Evolutionary conservation across 768 basidiomycete species (phyloP), one percentile per base, ranked within the genome.

Genomic region (Trichaptum fuscoviolaceum): DNA sequence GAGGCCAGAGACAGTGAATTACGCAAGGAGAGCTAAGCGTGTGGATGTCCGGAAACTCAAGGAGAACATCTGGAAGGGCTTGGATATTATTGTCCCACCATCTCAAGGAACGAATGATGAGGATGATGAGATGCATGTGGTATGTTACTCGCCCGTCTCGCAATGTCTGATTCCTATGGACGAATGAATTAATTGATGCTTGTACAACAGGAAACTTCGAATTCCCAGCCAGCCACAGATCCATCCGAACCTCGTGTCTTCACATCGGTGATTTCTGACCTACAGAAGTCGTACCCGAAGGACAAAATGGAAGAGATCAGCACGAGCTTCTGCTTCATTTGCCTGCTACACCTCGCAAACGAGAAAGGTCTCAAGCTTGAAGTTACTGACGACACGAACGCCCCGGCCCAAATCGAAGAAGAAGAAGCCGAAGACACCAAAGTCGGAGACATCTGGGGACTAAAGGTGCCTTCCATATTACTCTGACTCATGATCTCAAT

Each of bases 241-340:
- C 87, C 90, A 0, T 72, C 77, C 0, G 91, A 92, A 65, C 83
- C 84, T 9, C 83, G 90, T 18, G 82, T 85, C 64, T 95, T 95
- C 75, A 86, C 86, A 65, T 84, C 87, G 65, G 95, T 99, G 69
- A 92, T 99, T 70, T 83, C 87, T 1, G 88, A 88, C 20, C 83
- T 99, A 35, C 87, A 92, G 70, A 83, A 79, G 63, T 86, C 90
- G 7, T 99, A 99, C 76, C 95, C 96, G 0, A 79, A 80, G 67
- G 96, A 98, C 58, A 98, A 96, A 81, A 92, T 99, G 90, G 91
- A 91, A 57, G 97, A 99, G 69, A 97, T 99, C 74, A 97, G 95
- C 75, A 99, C 97, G 18, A 96, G 94, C 69, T 99, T 96, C 87
- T 99, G 96, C 76, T 99, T 99, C 81, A 99, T 99, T 75, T 99